phyloP scores from a whole-genome alignment of 495 filamentous ascomycete species.

The Podospora didyma region DNA sequence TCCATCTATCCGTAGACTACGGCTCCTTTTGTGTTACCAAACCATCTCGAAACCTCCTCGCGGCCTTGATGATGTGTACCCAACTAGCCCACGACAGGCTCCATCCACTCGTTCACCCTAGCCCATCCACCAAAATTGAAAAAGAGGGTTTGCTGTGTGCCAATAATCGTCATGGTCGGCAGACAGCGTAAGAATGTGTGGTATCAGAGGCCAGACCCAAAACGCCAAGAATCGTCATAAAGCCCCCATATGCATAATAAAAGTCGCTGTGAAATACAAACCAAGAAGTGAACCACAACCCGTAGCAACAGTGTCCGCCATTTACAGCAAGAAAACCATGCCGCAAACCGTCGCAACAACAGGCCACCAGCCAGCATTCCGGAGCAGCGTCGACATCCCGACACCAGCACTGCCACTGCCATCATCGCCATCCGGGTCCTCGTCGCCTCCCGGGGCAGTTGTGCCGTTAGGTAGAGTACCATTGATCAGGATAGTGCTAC shows the following conservation, averaged over 20 bases:
- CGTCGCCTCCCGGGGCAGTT: constrained; percentile 56
- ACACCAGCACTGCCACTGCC: constrained; percentile 30
- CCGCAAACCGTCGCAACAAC: constrained; percentile 52
- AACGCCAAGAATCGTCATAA: not conserved
- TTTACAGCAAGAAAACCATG: constrained; percentile 41
- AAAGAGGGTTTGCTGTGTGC: too few species aligned
- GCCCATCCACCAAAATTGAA: too few species aligned
- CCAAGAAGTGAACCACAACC: not conserved
- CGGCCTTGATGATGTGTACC: too few species aligned
- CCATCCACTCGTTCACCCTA: too few species aligned
- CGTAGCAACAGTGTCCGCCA: not conserved
- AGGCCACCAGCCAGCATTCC: constrained; percentile 58
- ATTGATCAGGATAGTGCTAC: constrained; percentile 71
- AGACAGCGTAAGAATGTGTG: too few species aligned
- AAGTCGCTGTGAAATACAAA: not conserved
- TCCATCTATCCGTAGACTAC: too few species aligned
- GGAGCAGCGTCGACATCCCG: constrained; percentile 33
- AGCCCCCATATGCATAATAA: not conserved
- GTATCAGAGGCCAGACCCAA: not conserved
- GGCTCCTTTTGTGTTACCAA: too few species aligned
- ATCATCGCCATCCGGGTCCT: constrained; percentile 32
- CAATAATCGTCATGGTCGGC: too few species aligned
- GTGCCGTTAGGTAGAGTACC: constrained; percentile 86
- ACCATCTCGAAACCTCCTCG: too few species aligned
- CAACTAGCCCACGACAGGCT: too few species aligned